Percentiles rank a stretch among this genome's conserved stretches.
These are phyloP conservation scores for Talaromyces sp. DNA, from an alignment of 2,329 filamentous ascomycete genomes.

Conservation along the genomic window DNA sequence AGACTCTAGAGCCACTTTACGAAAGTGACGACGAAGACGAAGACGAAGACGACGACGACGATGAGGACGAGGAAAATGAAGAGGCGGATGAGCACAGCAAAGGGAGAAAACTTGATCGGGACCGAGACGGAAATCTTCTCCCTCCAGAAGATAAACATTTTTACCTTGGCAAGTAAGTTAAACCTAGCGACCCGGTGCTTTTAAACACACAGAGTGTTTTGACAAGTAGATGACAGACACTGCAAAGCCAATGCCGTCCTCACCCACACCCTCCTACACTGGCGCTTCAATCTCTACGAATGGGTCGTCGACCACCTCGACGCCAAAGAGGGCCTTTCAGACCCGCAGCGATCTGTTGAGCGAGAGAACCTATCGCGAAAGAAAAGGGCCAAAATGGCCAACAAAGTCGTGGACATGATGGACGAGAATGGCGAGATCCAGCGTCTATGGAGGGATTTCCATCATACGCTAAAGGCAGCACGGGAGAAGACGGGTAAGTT, in stretches of 20 bases:
- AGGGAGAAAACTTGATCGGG: neutral
- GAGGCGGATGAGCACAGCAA: neutral
- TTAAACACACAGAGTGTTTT: neutral
- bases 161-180: slow-evolving; percentile 46
- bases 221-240: slow-evolving; percentile 25
- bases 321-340: slow-evolving; percentile 48
- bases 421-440: slow-evolving; percentile 52
- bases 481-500: slow-evolving; percentile 37
- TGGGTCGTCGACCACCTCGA: slow-evolving; percentile 60
- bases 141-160: slow-evolving; percentile 43
- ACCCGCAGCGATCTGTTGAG: slow-evolving; percentile 51
- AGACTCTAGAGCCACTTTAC: slow-evolving; percentile 59
- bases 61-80: neutral
- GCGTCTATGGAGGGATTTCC: slow-evolving; percentile 60
- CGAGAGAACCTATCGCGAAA: slow-evolving; percentile 57
- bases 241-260: slow-evolving; percentile 62
- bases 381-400: slow-evolving; percentile 55
- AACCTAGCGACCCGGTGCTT: neutral
- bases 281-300: slow-evolving; percentile 68
- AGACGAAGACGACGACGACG: neutral
- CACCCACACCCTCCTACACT: slow-evolving; percentile 67
- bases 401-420: slow-evolving; percentile 62
- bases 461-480: slow-evolving; percentile 54
- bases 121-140: slow-evolving; percentile 37
- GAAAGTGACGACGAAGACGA: slow-evolving; percentile 28